Evolutionary conservation across 371 early-diverging fungal species (phyloP).

Genomic region (Haplosporangium sp.): DNA sequence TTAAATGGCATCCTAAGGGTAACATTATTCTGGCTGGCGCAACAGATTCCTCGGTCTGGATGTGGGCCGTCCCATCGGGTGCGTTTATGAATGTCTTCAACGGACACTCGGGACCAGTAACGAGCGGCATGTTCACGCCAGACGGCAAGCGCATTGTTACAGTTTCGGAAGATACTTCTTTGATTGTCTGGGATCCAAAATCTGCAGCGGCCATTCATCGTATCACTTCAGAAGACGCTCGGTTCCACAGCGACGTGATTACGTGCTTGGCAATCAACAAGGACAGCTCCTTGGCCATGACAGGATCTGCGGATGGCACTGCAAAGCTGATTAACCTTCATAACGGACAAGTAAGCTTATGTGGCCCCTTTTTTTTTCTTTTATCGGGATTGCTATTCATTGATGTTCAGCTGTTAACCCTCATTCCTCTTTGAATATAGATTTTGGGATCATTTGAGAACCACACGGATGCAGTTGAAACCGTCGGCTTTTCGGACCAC

Average conservation of each 20-base stretch:
- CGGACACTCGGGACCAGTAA: constrained; percentile 87
- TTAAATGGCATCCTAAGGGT: constrained; percentile 97
- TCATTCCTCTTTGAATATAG: constrained; percentile 35
- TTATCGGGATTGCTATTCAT: background rate
- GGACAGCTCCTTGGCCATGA: constrained; percentile 82
- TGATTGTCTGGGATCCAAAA: constrained; percentile 95
- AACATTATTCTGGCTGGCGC: constrained; percentile 89
- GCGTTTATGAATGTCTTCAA: constrained; percentile 94
- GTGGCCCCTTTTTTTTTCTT: background rate
- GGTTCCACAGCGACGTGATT: constrained; percentile 90
- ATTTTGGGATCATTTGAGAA: constrained; percentile 83
- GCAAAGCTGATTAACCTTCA: constrained; percentile 80
- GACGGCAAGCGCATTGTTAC: constrained; percentile 91
- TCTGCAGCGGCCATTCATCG: constrained; percentile 74
- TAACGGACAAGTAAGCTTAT: constrained; percentile 68
- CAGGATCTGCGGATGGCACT: constrained; percentile 85
- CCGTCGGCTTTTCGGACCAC: constrained; percentile 78
- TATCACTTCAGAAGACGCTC: constrained; percentile 78
- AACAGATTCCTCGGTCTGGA: constrained; percentile 92
- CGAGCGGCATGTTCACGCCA: constrained; percentile 89
- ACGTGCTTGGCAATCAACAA: constrained; percentile 79
- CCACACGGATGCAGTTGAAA: constrained; percentile 83
- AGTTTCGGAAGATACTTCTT: constrained; percentile 85
- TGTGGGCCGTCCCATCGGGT: constrained; percentile 94
- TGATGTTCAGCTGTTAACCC: background rate